Base-by-base conservation (phyloP, 768 basidiomycete species). In the Cubamyces lactineus region DNA sequence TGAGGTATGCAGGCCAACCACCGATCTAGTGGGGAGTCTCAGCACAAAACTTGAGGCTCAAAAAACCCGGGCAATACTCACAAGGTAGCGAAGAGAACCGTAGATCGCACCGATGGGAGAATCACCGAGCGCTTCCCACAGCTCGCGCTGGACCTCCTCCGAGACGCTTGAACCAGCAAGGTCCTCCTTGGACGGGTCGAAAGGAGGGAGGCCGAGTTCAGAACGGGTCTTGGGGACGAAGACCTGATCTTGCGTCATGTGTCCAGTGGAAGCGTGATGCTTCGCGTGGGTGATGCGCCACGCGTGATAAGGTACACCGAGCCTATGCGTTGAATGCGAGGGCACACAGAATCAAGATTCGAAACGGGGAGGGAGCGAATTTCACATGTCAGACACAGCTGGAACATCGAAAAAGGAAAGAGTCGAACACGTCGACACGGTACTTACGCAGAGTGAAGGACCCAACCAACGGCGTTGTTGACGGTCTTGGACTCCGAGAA, bases 221-320 rank as follows among this genome's bases (percentile, higher is more conserved):
- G 88, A 86, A 48, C 94, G 89, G n/a, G 96, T 96, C 67, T 83
- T 76, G 51, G 96, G 96, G 3, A 98, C 94, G 69, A 93, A 97
- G 61, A 98, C 96, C 72, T 98, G 95, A 68, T 98, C 96, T 67
- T 95, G 87, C 30, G 90, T 91, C 85, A 97, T 85, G 76, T 98
- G 96, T 16, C 83, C 91, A 5, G 95, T 97, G 0, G 91, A 88
- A 16, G 96, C 96, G 74, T 99, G 96, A 76, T 99, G 96, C 75
- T 94, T 92, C 24, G 84, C 93, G 73, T 98, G 96, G 3, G 87
- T 88, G 71, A 97, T 93, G 65, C 94, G 84, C 96, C 96, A 98
- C 5, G 94, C 92, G 72, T 98, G 94, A 78, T 94, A 99, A 5
- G 96, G 96, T 15, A 98, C 96, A 50, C 96, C 89, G 60, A 98